phyloP scores from a whole-genome alignment of 371 early-diverging fungal species.

The Mortierella sp. region DNA sequence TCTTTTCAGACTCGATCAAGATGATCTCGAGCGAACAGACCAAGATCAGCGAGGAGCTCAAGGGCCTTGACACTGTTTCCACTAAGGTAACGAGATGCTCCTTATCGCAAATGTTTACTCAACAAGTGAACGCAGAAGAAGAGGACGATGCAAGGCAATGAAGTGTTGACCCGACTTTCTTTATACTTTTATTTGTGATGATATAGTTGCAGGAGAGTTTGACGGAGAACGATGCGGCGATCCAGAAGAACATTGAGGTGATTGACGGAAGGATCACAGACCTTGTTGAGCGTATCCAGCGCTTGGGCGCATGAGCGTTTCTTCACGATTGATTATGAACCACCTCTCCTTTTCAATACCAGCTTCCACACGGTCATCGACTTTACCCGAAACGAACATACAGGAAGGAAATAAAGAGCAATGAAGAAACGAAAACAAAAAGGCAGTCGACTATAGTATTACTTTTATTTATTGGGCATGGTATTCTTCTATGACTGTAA shows the following conservation, averaged over 20 bases:
- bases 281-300: constrained; percentile 71
- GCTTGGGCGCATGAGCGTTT: constrained; percentile 47
- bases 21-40: constrained; percentile 81
- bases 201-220: constrained; percentile 73
- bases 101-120: background rate
- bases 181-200: background rate
- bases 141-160: no score
- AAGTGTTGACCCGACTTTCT: no score
- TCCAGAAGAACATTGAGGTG: constrained; percentile 76
- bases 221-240: constrained; percentile 73
- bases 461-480: background rate
- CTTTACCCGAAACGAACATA: background rate
- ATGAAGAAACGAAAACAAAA: background rate
- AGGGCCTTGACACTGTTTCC: constrained; percentile 74
- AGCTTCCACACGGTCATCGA: background rate
- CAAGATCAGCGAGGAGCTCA: constrained; percentile 77
- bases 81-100: constrained; percentile 34
- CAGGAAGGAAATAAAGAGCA: background rate
- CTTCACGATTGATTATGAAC: background rate
- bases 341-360: background rate
- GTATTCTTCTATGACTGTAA: background rate
- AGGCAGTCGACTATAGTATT: background rate
- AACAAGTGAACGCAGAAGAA: no score
- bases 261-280: constrained; percentile 77
- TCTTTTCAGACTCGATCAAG: constrained; percentile 81